Percentiles rank a stretch among this genome's conserved stretches.
Conservation (phyloP, 2,329 filamentous ascomycete genomes). For the Trichoderma semiorbis region DNA sequence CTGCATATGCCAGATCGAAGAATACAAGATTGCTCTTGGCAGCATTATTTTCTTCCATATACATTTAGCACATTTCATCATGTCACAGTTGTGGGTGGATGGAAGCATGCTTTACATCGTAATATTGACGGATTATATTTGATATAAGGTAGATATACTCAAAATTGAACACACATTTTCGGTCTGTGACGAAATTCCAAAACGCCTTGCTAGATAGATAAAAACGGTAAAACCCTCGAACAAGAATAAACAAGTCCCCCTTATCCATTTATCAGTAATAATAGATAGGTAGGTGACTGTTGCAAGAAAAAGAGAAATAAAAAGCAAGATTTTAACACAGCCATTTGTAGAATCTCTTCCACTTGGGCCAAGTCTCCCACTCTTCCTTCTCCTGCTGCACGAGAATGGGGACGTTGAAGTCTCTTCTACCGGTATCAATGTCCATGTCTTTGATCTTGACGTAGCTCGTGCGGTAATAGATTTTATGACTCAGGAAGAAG, state of each 20-base stretch:
- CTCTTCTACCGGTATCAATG: constrained; percentile 76
- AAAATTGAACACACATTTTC: not conserved
- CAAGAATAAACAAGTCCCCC: not conserved
- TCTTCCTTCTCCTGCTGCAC: constrained; percentile 79
- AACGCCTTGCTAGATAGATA: constrained; percentile 8
- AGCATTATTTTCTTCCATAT: not conserved
- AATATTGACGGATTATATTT: not conserved
- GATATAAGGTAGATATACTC: not conserved
- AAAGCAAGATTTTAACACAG: constrained; percentile 52
- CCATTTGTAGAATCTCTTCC: constrained; percentile 73
- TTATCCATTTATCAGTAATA: not conserved
- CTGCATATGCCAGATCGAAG: not conserved
- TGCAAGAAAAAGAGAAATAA: not conserved
- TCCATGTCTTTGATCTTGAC: constrained; percentile 75
- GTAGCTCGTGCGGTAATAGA: constrained; percentile 66
- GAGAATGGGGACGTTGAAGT: constrained; percentile 76
- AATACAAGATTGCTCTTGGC: not conserved
- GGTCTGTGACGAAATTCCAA: not conserved
- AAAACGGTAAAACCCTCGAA: not conserved
- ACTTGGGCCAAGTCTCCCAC: constrained; percentile 64
- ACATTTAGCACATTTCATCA: not conserved
- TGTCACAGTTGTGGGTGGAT: not conserved
- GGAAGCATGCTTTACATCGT: not conserved
- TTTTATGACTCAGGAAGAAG: constrained; percentile 73
- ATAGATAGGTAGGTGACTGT: not conserved